Base-by-base conservation (phyloP, 768 basidiomycete species). In the Russula emetica region DNA sequence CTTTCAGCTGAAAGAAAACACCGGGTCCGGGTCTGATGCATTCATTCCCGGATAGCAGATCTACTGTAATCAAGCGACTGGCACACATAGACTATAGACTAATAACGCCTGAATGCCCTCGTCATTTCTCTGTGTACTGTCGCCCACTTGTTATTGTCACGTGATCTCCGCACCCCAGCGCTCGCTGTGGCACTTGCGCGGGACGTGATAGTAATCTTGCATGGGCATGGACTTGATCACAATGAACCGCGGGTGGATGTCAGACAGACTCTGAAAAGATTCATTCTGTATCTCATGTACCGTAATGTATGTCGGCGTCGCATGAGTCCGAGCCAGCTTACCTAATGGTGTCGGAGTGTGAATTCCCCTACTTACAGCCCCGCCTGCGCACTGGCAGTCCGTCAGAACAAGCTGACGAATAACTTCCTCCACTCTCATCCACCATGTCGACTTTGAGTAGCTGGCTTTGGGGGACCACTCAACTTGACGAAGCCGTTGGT, bases 401-500 rank as follows among this genome's bases (percentile, higher is more conserved):
- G 20, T 2, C 44, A 10, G 32, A 26, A 54, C 38, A 26, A 60
- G 18, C 24, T 28, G 30, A 32, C 51, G 30, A 64, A 38, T 36
- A 8, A 36, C 14, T 13, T 20, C 42, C 36, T 54, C 26, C 30
- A 22, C 16, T 64, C 38, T 51, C 49, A 32, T 52, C 36, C 45
- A 56, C 36, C 40, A 69, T 69, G 68, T 69, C 68, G 38, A 50
- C 66, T 13, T 38, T 69, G 51, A 62, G 66, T 44, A 64, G 47
- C 30, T 69, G 68, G 68, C 62, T 69, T 2, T 69, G 68, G 68
- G 68, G 68, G 10, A 61, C 66, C 16, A 68, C 16, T 47, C 68
- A 69, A 45, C 34, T 69, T 6, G 68, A 69, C 24, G 68, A 69
- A 20, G 66, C 68, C 50, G 53, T 69, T 50, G 68, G 68, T 69